Conservation (phyloP, 2,329 filamentous ascomycete genomes). For the Didymella sp. region DNA sequence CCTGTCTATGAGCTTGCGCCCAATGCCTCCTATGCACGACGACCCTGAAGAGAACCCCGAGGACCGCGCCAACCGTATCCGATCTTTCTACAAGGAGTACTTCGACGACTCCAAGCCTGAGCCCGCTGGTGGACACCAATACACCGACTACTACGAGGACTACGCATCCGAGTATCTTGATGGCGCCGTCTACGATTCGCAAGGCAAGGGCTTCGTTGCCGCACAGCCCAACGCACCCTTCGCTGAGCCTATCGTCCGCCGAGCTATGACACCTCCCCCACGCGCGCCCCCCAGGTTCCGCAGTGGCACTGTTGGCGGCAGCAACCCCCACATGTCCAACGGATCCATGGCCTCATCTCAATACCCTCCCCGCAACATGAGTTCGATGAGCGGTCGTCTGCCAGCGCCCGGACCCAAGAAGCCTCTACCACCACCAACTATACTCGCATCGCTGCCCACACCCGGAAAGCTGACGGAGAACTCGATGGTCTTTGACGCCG, state of each 20-base stretch:
- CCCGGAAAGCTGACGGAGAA: conserved; percentile 86
- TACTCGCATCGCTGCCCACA: conserved; percentile 79
- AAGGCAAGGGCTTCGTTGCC: conserved; percentile 69
- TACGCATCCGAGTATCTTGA: conserved; percentile 75
- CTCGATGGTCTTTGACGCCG: conserved; percentile 69
- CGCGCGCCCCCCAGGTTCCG: conserved; percentile 65
- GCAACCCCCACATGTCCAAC: conserved; percentile 55
- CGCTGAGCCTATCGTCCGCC: conserved; percentile 82
- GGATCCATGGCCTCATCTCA: conserved; percentile 58
- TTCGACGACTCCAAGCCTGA: conserved; percentile 80
- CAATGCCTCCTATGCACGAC: conserved; percentile 74
- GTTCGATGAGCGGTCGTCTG: conserved; percentile 50
- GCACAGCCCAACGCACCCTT: conserved; percentile 64
- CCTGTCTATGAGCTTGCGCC: conserved; percentile 72
- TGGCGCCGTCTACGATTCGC: conserved; percentile 62
- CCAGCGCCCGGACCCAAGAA: conserved; percentile 56
- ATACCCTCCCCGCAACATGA: conserved; percentile 51
- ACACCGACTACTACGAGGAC: conserved; percentile 73
- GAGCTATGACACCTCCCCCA: conserved; percentile 95
- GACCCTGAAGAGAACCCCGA: conserved; percentile 91
- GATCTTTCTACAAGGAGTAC: conserved; percentile 99
- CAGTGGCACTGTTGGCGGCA: conserved; percentile 39
- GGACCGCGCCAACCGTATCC: conserved; percentile 91
- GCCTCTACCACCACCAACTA: conserved; percentile 73
- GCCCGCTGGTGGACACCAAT: conserved; percentile 39